Evolutionary conservation across 768 basidiomycete genomes (phyloP).

Genomic region (Leccinum rimulosum): DNA sequence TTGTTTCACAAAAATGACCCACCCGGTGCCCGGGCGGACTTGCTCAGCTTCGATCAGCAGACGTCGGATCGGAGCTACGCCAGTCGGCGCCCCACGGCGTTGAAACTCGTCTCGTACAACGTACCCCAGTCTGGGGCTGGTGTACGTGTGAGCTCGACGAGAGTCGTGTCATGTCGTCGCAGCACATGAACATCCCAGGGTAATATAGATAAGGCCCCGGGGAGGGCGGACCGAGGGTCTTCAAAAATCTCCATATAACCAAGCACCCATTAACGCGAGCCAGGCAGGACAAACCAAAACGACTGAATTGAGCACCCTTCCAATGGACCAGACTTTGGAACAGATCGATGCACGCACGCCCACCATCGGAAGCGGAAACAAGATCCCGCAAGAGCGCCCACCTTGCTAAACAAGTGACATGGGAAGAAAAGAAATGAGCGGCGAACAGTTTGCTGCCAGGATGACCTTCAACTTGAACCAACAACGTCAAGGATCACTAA

Average conservation of each 20-base stretch:
- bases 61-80: background rate
- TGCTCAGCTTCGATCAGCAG: background rate
- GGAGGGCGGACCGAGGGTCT: background rate
- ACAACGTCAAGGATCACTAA: background rate
- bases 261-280: background rate
- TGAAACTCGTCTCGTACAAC: background rate
- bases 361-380: background rate
- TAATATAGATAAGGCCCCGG: background rate
- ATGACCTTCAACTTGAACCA: background rate
- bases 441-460: background rate
- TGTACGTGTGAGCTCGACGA: background rate
- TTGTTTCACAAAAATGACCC: background rate
- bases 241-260: background rate
- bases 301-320: constrained; percentile 9
- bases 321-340: background rate
- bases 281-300: background rate
- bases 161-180: background rate
- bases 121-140: background rate
- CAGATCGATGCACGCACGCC: constrained; percentile 3
- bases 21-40: background rate
- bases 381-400: background rate
- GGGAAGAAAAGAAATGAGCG: constrained; percentile 11
- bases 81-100: background rate
- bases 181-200: background rate
- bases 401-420: constrained; percentile 7